Base-by-base conservation (phyloP, 441 rosid species). In the Croton laevigatus region DNA sequence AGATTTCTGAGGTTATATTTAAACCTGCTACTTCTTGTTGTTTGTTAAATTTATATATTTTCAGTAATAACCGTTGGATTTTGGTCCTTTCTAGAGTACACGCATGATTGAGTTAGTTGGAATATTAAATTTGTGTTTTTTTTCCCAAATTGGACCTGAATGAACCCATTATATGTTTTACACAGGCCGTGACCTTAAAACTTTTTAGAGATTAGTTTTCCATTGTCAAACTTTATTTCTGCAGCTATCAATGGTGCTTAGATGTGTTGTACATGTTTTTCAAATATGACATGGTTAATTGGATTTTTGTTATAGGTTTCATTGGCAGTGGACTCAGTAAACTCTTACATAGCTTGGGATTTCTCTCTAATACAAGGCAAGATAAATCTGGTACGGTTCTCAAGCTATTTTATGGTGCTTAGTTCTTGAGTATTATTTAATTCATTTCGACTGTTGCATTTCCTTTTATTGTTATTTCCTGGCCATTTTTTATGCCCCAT, bases 331-430 rank as follows among this genome's bases (percentile, higher is more conserved):
- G 99, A 94, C 62, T 82, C 97, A 1, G 75, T 90, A 71, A 94
- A 94, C 83, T 92, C 98, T 0, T 92, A 89, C 75, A 88, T 94
- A 75, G 98, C 94, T 73, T 94, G 99, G 99, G 98, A 94, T 83
- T 94, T 92, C 83, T 86, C 89, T 64, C 58, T 94, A 83, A 74
- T 82, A 58, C 99, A 89, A 83, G 93, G 97, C 78, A 90, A 87
- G 82, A 84, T 92, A 61, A 92, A 70, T 77, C 55, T 86, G 97
- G 98, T 94, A 91, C 57, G 68, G 44, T 69, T 62, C 62, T 74
- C 64, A 37, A 55, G 62, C 74, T 54, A 27, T 62, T 58, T 59
- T 69, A 1, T 74, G 42, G 13, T 5, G 36, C 74, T 32, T 17
- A n/a, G 64, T 52, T 59, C 22, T 32, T 58, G 22, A 67, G 44